Evolutionary conservation across 2,329 filamentous ascomycete species (phyloP).

Genomic region (Paramyrothecium sp.): DNA sequence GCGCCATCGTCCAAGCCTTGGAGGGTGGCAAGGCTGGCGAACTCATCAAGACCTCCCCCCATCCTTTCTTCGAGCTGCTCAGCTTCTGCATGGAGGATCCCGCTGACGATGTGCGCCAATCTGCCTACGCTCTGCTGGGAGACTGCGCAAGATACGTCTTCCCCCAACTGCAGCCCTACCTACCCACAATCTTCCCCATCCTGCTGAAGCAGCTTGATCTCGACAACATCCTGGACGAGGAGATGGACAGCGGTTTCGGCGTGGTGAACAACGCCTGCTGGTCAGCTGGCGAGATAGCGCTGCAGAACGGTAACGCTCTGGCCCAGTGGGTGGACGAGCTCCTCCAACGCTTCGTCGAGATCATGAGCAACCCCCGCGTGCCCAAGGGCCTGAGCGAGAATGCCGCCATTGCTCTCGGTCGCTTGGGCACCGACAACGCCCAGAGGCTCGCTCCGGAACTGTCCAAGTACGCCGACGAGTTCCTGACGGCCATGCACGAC

Average conservation of each 20-base stretch:
- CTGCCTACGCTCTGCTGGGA: constrained; percentile 89
- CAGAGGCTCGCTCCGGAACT: constrained; percentile 77
- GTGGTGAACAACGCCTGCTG: constrained; percentile 98
- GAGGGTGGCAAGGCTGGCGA: constrained; percentile 70
- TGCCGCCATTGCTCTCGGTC: constrained; percentile 86
- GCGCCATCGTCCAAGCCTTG: constrained; percentile 89
- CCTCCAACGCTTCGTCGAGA: constrained; percentile 73
- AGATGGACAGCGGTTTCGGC: constrained; percentile 81
- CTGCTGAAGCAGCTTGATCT: constrained; percentile 87
- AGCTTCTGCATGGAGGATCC: constrained; percentile 89
- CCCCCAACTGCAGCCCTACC: constrained; percentile 70
- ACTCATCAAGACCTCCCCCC: constrained; percentile 72
- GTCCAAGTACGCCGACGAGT: constrained; percentile 75
- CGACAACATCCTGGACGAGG: constrained; percentile 72
- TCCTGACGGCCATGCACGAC: constrained; percentile 77
- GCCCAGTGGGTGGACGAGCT: constrained; percentile 74
- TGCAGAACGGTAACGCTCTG: constrained; percentile 75
- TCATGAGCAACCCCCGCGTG: constrained; percentile 81
- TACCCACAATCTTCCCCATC: constrained; percentile 74
- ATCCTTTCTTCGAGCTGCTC: constrained; percentile 86
- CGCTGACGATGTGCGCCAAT: constrained; percentile 91
- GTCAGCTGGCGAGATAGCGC: constrained; percentile 89
- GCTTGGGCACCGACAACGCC: constrained; percentile 77
- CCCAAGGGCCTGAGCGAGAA: constrained; percentile 90
- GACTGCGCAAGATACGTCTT: constrained; percentile 95